A percentile compares a stretch with the other conserved stretches of the same genome.
Evolutionary conservation across 1,139 yeast species (phyloP).

Genomic region (Blastobotrys aristatus): DNA sequence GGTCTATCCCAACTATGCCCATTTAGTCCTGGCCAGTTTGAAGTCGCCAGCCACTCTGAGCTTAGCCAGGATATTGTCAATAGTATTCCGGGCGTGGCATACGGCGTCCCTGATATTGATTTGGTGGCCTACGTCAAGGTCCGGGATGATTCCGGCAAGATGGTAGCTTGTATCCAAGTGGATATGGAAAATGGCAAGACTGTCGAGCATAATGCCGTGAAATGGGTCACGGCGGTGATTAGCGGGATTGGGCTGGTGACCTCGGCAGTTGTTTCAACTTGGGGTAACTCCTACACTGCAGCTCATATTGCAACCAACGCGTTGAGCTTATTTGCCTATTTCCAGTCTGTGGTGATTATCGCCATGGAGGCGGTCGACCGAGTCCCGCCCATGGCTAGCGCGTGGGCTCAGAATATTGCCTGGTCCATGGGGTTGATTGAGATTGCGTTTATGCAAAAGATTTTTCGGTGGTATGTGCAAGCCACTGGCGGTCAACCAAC

Average conservation of each 20-base stretch:
- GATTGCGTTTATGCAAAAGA: slow-evolving; percentile 71
- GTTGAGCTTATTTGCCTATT: slow-evolving; percentile 82
- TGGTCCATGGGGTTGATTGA: slow-evolving; percentile 93
- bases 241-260: slow-evolving; percentile 86
- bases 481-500: slow-evolving; percentile 90
- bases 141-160: slow-evolving; percentile 39
- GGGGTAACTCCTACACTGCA: slow-evolving; percentile 91
- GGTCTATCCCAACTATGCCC: slow-evolving; percentile 62
- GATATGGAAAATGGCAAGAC: slow-evolving; percentile 80
- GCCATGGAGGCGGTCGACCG: slow-evolving; percentile 93
- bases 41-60: slow-evolving; percentile 51
- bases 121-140: slow-evolving; percentile 80
- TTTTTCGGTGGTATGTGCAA: slow-evolving; percentile 92
- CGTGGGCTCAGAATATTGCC: slow-evolving; percentile 94
- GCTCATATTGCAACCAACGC: slow-evolving; percentile 96
- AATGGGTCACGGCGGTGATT: slow-evolving; percentile 96
- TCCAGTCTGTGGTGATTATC: slow-evolving; percentile 87
- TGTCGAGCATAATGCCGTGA: slow-evolving; percentile 86
- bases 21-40: slow-evolving; percentile 77
- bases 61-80: slow-evolving; percentile 43
- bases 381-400: slow-evolving; percentile 95
- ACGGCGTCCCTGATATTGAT: slow-evolving; percentile 88
- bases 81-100: slow-evolving; percentile 76
- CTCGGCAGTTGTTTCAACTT: slow-evolving; percentile 79
- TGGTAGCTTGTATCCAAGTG: slow-evolving; percentile 89